phyloP scores from a whole-genome alignment of 2,329 filamentous ascomycete genomes.

The Escovopsis sp. region DNA sequence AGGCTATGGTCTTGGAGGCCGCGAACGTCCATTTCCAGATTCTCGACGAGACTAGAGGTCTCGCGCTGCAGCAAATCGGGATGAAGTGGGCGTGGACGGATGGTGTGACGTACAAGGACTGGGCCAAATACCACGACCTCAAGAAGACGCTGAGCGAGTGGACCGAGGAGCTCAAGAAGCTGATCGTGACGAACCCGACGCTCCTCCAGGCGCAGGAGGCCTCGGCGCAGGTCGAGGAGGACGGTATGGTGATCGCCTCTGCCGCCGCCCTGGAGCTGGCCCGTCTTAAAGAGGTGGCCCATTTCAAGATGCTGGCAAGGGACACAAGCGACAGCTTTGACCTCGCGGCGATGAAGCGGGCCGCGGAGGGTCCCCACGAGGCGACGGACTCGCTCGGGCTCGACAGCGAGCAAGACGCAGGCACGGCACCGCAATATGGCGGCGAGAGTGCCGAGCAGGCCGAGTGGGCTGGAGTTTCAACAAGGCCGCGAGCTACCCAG shows the following conservation, averaged over 20 bases:
- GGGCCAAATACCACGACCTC: conserved; percentile 84
- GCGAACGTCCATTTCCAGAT: conserved; percentile 72
- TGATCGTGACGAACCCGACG: conserved; percentile 59
- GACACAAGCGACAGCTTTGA: conserved; percentile 71
- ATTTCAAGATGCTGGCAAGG: conserved; percentile 63
- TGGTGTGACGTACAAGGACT: conserved; percentile 90
- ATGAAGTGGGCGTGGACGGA: conserved; percentile 96
- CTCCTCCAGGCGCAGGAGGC: conserved; percentile 52
- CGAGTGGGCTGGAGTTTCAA: not conserved
- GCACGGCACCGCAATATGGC: no score
- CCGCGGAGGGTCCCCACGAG: conserved; percentile 29
- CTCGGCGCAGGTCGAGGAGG: conserved; percentile 54
- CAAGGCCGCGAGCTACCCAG: not conserved
- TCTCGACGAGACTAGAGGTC: conserved; percentile 64
- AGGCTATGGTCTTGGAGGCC: conserved; percentile 51
- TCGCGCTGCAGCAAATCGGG: conserved; percentile 80
- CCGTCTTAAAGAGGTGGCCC: conserved; percentile 66
- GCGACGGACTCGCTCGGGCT: conserved; percentile 6
- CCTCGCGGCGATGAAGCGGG: conserved; percentile 44
- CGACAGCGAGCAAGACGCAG: conserved; percentile 2
- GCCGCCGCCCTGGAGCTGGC: conserved; percentile 65
- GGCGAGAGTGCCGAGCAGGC: no score
- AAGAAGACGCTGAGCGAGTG: conserved; percentile 72
- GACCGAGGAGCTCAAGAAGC: conserved; percentile 64
- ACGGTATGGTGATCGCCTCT: conserved; percentile 68